phyloP scores from a whole-genome alignment of 371 early-diverging fungal genomes.

The Circinella umbellata region DNA sequence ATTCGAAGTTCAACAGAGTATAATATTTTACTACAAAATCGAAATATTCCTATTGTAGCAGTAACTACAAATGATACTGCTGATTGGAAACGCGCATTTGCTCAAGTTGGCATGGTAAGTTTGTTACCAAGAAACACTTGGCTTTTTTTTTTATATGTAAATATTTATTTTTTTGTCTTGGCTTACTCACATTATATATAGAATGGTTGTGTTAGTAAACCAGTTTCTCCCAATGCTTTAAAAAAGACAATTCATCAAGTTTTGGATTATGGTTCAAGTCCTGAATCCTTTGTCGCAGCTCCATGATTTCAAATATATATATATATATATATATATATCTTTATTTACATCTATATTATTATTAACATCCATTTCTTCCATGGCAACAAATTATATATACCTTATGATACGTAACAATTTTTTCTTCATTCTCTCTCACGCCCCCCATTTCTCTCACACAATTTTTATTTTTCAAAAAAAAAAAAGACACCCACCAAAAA shows the following conservation, averaged over 20 bases:
- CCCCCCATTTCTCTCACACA: neutral
- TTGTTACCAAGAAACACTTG: neutral
- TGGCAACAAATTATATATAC: too few relatives aligned
- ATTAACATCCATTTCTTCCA: neutral
- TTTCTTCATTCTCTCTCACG: too few relatives aligned
- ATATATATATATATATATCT: neutral
- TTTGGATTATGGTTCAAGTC: slow-evolving; percentile 29
- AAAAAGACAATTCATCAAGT: slow-evolving; percentile 37
- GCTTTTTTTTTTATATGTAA: neutral
- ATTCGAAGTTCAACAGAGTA: slow-evolving; percentile 42
- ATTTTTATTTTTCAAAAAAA: neutral
- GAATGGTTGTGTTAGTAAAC: slow-evolving; percentile 57
- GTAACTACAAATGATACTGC: slow-evolving; percentile 64
- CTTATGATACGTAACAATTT: too few relatives aligned
- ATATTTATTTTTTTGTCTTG: neutral
- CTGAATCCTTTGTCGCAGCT: slow-evolving; percentile 20
- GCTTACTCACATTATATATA: slow-evolving; percentile 21
- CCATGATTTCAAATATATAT: neutral
- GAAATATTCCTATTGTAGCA: slow-evolving; percentile 66
- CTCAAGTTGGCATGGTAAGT: slow-evolving; percentile 31
- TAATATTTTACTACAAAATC: slow-evolving; percentile 55
- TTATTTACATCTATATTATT: neutral
- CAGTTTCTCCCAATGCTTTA: slow-evolving; percentile 37
- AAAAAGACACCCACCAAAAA: neutral
- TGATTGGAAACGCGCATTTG: slow-evolving; percentile 25